Base-by-base conservation (phyloP, 495 filamentous ascomycete species). In the Penicillium soppii region DNA sequence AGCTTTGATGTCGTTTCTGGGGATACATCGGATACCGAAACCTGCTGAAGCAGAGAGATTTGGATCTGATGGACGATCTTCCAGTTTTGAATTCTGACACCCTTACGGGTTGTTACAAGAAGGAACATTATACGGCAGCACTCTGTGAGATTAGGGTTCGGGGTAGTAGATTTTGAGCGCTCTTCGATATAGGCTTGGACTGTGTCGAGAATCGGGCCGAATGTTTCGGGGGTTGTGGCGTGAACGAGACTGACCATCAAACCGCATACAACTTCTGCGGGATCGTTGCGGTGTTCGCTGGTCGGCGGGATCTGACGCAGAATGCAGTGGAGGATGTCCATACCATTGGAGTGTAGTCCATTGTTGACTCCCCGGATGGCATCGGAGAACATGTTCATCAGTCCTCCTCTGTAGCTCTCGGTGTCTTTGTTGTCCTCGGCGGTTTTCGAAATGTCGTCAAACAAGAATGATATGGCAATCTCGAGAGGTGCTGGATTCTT, bases 311-410 rank as follows among this genome's bases (percentile, higher is more conserved):
- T 62, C 12, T 61, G 59, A 3, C 76, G 66, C 16, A 91, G 47
- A 21, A 97, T 59, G 26, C 83, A 81, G 38, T 72, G 68, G 40
- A 95, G 74, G 26, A 92, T 83, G n/a, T 85, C 78, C 1, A 79
- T 64, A 21, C 84, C 92, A 41, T 83, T 86, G 6, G 94, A 95
- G 72, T 97, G 88, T 33, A 97, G 61, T 3, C 82, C 85, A 35
- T 83, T 63, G 37, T 92, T 89, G 32, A 91, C 79, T 22, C 91
- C 88, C 65, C 92, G 92, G 53, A 91, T 85, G 10, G 92, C 83
- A 68, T 96, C 94, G 0, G 87, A 82, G 57, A 96, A 90, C 73
- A 97, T 85, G 17, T 81, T 85, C 88, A 95, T 96, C 21, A 97
- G 66, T 30, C 95, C 95, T 62, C 91, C 83, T 53, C 85, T 85